These are phyloP conservation scores for Alternaria sp. DNA, from an alignment of 2,329 filamentous ascomycete genomes.

Conservation along the genomic window DNA sequence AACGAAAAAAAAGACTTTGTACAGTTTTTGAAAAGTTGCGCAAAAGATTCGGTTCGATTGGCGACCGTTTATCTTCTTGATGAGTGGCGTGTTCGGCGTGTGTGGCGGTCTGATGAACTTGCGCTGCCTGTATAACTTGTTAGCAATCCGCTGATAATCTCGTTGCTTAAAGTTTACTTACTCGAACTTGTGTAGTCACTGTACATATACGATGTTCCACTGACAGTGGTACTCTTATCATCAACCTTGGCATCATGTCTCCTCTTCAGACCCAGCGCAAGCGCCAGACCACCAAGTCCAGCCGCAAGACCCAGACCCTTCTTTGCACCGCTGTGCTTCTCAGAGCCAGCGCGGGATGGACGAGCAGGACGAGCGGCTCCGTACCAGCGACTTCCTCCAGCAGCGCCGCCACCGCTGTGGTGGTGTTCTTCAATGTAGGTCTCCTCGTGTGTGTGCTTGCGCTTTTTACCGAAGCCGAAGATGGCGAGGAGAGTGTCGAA, in stretches of 20 bases:
- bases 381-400: slow-evolving; percentile 61
- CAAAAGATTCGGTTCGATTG: not conserved
- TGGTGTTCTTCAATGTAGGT: slow-evolving; percentile 71
- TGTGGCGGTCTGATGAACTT: slow-evolving; percentile 55
- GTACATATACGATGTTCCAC: slow-evolving; percentile 52
- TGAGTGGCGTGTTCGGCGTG: slow-evolving; percentile 52
- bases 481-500: slow-evolving; percentile 68
- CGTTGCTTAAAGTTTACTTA: slow-evolving; percentile 45
- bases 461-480: slow-evolving; percentile 66
- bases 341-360: slow-evolving; percentile 43
- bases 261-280: slow-evolving; percentile 57
- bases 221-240: slow-evolving; percentile 55
- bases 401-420: slow-evolving; percentile 67
- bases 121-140: slow-evolving; percentile 51
- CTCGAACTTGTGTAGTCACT: slow-evolving; percentile 60
- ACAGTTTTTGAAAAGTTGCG: slow-evolving; percentile 12
- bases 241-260: slow-evolving; percentile 52
- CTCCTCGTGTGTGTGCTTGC: slow-evolving; percentile 61
- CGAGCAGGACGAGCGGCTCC: slow-evolving; percentile 51
- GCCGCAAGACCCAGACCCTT: slow-evolving; percentile 52
- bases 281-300: slow-evolving; percentile 56
- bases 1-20: slow-evolving; percentile 11
- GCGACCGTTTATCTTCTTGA: slow-evolving; percentile 34
- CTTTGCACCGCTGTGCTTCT: slow-evolving; percentile 49
- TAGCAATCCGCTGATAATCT: slow-evolving; percentile 20